These are phyloP conservation scores for Penstemon davidsonii DNA, from an alignment of 257 asterid genomes.

Conservation along the genomic window DNA sequence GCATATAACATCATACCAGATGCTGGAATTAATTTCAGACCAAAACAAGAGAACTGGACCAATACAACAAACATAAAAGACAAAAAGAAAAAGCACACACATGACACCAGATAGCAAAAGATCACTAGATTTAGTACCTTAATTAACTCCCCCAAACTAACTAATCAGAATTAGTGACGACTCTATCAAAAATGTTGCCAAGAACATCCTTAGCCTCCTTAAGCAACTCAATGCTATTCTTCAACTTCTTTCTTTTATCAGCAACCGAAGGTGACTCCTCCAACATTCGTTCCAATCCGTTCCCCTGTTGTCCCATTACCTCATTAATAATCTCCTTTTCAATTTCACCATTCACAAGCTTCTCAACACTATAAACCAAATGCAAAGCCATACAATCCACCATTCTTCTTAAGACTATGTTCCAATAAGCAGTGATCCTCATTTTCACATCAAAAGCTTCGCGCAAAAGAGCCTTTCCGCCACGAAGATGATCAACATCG, in stretches of 20 bases:
- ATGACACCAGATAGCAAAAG: too few relatives aligned
- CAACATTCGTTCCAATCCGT: constrained; percentile 24
- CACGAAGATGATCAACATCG: constrained; percentile 16
- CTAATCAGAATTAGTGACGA: background rate
- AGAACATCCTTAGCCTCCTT: constrained; percentile 9
- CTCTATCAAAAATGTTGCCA: background rate
- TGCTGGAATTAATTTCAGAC: too few relatives aligned
- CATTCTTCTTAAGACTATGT: constrained; percentile 30
- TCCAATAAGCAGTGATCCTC: constrained; percentile 37
- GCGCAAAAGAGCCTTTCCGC: background rate
- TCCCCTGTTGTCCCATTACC: constrained; percentile 27
- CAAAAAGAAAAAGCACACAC: too few relatives aligned
- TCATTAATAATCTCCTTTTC: constrained; percentile 21
- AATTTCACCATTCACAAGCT: constrained; percentile 31
- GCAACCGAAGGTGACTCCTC: constrained; percentile 25
- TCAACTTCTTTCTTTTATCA: constrained; percentile 21
- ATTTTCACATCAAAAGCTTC: constrained; percentile 42
- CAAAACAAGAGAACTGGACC: too few relatives aligned
- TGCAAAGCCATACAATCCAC: constrained; percentile 36
- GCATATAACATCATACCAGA: too few relatives aligned
- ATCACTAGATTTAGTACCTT: too few relatives aligned
- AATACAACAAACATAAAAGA: too few relatives aligned
- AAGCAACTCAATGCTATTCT: constrained; percentile 8
- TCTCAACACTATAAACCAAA: constrained; percentile 26
- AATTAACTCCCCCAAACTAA: too few relatives aligned